Evolutionary conservation across 805 yeast species (phyloP), one percentile per base, ranked within the genome.

Genomic region (Kuraishia piskuri): DNA sequence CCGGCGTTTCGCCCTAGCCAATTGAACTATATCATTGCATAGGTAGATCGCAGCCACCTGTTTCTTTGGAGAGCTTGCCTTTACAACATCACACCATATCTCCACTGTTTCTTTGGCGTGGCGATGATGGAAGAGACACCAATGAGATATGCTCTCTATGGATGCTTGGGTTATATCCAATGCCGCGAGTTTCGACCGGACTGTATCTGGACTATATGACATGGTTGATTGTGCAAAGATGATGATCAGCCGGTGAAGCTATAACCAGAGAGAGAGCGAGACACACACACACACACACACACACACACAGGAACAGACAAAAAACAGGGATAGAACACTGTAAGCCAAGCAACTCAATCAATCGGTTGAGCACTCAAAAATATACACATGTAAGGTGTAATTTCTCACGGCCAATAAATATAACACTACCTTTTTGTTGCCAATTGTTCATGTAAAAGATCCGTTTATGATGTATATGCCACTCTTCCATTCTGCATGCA

Each of bases 1-100:
- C 60, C 78, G 81, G 55, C 78, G 74, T 59, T 82, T 80, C 36
- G 84, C 82, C 55, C 83, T 75, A 2, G 90, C 81, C 63, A 86
- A 86, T 66, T 89, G 96, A 1, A 88, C 85, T 22, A 89, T 83
- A 58, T 89, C 96, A 65, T 89, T 89, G 51, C 86, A 84, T 14
- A 89, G 70, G 61, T 89, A 89, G 22, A 89, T 73, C 53, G 86
- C 67, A 1, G 85, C 75, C 51, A 85, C 72, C 40, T 31, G 40
- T 55, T 75, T 77, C 59, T 77, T 67, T n/a, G 62, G 58, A 19
- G 73, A 69, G 4, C 69, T 66, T 6, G 59, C 58, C 31, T 58
- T 52, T 0, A 78, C 58, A 52, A 68, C 71, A 23, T 64, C 52
- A 26, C 72, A 65, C 90, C 90, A 84, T 4, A 76, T 68, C 24